Evolutionary conservation across 1,139 yeast species (phyloP), one percentile per base, ranked within the genome.

Genomic region (Candida frijolesensis): DNA sequence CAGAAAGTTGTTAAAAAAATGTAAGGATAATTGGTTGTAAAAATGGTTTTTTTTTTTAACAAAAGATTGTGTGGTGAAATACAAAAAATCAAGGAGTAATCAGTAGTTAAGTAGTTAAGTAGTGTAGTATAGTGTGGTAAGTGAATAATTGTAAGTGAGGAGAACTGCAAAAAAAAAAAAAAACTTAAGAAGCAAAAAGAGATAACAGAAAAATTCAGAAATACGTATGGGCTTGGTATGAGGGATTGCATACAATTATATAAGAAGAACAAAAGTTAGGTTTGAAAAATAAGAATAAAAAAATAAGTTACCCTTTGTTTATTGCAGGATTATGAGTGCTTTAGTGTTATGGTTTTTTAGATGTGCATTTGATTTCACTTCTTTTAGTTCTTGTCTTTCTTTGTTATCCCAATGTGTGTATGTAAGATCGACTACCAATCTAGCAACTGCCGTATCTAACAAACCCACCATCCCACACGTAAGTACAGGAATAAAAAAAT

Each of bases 21-120:
- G 15, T 30, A 11, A 32, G 42, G 15, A 25, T 25, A 40, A 40
- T 40, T 40, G 43, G 43, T 40, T 40, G 43, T 40, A 40, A 40
- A 40, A 29, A 40, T 39, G 12, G n/a, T n/a, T 19, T 6, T 4
- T 10, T 19, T 12, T n/a, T 22, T n/a, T 22, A 8, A 22, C n/a
- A 37, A 11, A n/a, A 12, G 12, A 11, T 30, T 12, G 5, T 2
- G 25, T 35, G 22, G 39, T 35, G 15, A 19, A 19, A 19, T 3
- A 19, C 4, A 19, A 19, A 32, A 32, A n/a, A 32, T 10, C 15
- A 32, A 32, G n/a, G 29, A 25, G 29, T 25, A 25, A 9, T 25
- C 2, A 8, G 8, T 25, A 25, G 11, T n/a, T n/a, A 6, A 15
- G 12, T 38, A 29, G 40, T 37, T 38, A 19, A 4, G 32, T 22